phyloP scores from a whole-genome alignment of 2,329 filamentous ascomycete genomes.

The Thielaviopsis punctulata region DNA sequence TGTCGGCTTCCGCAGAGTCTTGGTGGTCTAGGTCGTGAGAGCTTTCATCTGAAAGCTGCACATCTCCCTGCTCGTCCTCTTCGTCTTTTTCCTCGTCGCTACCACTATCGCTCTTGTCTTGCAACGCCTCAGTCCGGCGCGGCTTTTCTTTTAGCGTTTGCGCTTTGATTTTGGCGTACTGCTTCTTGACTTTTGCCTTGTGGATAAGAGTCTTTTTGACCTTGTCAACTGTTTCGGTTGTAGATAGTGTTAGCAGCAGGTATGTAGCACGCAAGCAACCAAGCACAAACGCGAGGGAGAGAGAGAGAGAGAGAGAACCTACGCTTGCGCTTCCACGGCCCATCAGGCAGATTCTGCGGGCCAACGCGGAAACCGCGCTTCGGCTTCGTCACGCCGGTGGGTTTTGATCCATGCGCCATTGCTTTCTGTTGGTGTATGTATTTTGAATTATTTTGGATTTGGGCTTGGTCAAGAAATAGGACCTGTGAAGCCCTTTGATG shows the following conservation, averaged over 20 bases:
- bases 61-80: too few species aligned
- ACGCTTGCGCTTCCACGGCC: constrained; percentile 68
- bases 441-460: too few species aligned
- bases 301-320: constrained; percentile 12
- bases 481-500: too few species aligned
- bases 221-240: constrained; percentile 46
- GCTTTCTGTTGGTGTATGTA: too few species aligned
- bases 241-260: constrained; percentile 1
- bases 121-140: neutral
- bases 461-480: too few species aligned
- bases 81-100: too few species aligned
- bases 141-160: constrained; percentile 8
- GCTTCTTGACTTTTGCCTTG: constrained; percentile 85
- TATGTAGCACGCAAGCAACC: neutral
- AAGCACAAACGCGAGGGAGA: constrained; percentile 2
- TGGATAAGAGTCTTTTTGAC: constrained; percentile 81
- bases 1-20: constrained; percentile 1
- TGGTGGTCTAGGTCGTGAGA: too few species aligned
- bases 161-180: constrained; percentile 72
- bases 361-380: constrained; percentile 40
- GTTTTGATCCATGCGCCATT: neutral
- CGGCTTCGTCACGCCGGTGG: constrained; percentile 5
- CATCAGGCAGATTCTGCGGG: constrained; percentile 79
- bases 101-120: too few species aligned
- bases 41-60: too few species aligned